Evolutionary conservation across 2,329 filamentous ascomycete species (phyloP), one percentile per base, ranked within the genome.

Genomic region (Trichoderma sp.): DNA sequence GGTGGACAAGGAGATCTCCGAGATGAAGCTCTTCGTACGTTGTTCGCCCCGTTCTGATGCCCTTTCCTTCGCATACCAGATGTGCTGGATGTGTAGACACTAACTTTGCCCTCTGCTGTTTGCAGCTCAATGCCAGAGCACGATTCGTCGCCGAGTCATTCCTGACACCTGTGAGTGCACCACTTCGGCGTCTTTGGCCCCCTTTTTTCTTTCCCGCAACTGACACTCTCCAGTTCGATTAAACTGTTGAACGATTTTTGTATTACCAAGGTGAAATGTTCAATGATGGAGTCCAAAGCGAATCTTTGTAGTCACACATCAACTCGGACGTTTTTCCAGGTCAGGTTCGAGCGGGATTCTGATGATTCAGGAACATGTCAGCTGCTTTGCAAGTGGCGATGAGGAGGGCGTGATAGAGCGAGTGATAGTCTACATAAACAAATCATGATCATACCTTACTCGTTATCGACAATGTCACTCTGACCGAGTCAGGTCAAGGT

Each of bases 1-100:
- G 78, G 96, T 99, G 5, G 96, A 99, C 79, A 99, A 99, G 84
- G 95, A 99, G 79, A 99, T 99, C 67, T 98, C 95, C 3, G 96
- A 99, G 81, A 98, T 99, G 95, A 99, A 99, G 85, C 90, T 99
- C 73, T 99, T 99, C 79, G 94, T 97, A 85, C 71, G 92, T 62
- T n/a, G 26, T 7, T 9, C 83, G 50, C 21, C 5, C 34, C 1
- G 21, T 26, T 43, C 14, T 39, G 5, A 14, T 12, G 12, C 2
- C 34, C 1, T 3, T n/a, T 52, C 17, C 15, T 21, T 9, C 10
- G 50, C n/a, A 10, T 7, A 26, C 2, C 10, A 45, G 9, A 9
- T 26, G 19, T 1, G 5, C 7, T 24, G 14, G 12, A 28, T n/a
- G 2, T 52, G 30, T 26, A 44, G 1, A 39, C 14, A 39, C 62